These are phyloP conservation scores for Trichoderma sp. DNA, from an alignment of 2,329 filamentous ascomycete species.

Conservation along the genomic window DNA sequence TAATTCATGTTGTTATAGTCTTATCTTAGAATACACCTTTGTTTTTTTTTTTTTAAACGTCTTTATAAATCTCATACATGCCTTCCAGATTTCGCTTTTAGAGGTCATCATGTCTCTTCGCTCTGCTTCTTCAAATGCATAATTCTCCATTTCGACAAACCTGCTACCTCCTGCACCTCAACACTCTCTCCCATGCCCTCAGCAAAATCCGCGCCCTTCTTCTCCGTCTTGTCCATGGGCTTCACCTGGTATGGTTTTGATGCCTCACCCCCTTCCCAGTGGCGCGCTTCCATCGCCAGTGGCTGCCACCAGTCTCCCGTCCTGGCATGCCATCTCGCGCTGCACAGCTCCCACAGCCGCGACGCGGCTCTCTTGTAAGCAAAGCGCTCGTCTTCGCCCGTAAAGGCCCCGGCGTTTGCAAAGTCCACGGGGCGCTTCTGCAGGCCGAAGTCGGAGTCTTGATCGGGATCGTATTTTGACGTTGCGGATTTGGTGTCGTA, in stretches of 20 bases:
- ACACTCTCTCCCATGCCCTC: constrained; percentile 41
- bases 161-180: constrained; percentile 42
- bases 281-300: constrained; percentile 60
- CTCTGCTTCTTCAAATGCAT: constrained; percentile 37
- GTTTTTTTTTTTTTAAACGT: too few species aligned
- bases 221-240: constrained; percentile 5
- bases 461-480: constrained; percentile 56
- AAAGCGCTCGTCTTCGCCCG: constrained; percentile 79
- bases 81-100: neutral
- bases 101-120: neutral
- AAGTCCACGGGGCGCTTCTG: constrained; percentile 58
- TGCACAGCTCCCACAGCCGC: constrained; percentile 81
- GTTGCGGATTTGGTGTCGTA: constrained; percentile 55
- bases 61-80: neutral
- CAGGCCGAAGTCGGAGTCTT: constrained; percentile 57
- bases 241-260: constrained; percentile 30
- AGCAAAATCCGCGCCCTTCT: constrained; percentile 27
- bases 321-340: constrained; percentile 68
- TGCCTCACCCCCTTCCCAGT: constrained; percentile 60
- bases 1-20: neutral
- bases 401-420: constrained; percentile 66
- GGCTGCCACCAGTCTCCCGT: constrained; percentile 71
- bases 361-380: constrained; percentile 77
- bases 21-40: neutral
- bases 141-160: constrained; percentile 43